Percentiles rank a stretch among this genome's conserved stretches.
These are phyloP conservation scores for Phytophthora citricola DNA, from an alignment of 352 stramenopile genomes.

Conservation along the genomic window DNA sequence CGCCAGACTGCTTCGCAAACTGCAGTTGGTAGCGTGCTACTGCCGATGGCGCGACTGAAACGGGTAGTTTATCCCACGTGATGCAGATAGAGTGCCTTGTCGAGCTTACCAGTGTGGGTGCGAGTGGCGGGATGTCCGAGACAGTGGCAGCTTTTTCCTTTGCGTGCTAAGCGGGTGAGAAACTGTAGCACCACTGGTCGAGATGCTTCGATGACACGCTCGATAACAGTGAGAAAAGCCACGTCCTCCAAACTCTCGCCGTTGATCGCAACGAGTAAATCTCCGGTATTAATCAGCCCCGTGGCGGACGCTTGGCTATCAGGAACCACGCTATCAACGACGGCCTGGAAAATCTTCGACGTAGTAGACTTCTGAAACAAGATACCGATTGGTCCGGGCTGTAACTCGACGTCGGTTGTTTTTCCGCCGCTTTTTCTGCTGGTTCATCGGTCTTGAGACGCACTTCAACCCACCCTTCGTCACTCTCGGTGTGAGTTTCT, in stretches of 20 bases:
- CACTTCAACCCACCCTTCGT: conserved; percentile 86
- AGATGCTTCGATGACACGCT: conserved; percentile 74
- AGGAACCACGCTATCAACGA: conserved; percentile 84
- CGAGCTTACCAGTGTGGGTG: conserved; percentile 73
- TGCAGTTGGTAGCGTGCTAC: conserved; percentile 65
- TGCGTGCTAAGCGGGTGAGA: conserved; percentile 56
- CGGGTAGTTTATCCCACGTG: conserved; percentile 59
- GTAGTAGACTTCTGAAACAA: conserved; percentile 75
- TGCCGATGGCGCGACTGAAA: conserved; percentile 16
- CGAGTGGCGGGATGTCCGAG: conserved; percentile 64
- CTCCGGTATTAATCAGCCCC: conserved; percentile 67
- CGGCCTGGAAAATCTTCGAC: conserved; percentile 72
- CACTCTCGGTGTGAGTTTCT: conserved; percentile 43
- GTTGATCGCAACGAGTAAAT: conserved; percentile 82
- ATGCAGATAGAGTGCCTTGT: conserved; percentile 68
- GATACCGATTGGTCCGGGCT: conserved; percentile 76
- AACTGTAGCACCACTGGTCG: conserved; percentile 78
- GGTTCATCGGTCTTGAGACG: conserved; percentile 56
- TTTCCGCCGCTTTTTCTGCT: conserved; percentile 55
- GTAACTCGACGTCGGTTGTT: conserved; percentile 74
- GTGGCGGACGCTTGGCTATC: conserved; percentile 81
- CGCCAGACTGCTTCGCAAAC: conserved; percentile 67
- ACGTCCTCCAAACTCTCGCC: conserved; percentile 67
- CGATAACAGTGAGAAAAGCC: conserved; percentile 77
- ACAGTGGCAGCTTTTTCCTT: conserved; percentile 39